These are phyloP conservation scores for Suhomyces atakaporum DNA, from an alignment of 1,139 yeast genomes.

Conservation along the genomic window DNA sequence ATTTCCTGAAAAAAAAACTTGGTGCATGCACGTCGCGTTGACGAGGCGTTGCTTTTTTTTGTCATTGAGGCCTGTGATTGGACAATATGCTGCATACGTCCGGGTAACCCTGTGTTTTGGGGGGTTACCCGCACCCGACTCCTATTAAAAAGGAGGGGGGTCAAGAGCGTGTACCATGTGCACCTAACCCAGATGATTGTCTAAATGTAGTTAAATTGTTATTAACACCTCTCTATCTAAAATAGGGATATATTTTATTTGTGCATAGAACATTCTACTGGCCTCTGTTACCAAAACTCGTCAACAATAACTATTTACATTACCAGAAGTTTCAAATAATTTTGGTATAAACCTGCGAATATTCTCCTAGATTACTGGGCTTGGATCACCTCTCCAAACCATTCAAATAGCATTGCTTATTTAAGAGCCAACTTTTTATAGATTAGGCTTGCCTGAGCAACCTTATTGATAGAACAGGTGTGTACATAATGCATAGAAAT, in stretches of 20 bases:
- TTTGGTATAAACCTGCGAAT: too few relatives aligned
- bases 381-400: too few relatives aligned
- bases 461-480: constrained; percentile 6
- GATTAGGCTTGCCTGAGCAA: constrained; percentile 1
- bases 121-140: constrained; percentile 11
- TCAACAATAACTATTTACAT: background rate
- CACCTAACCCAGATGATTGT: constrained; percentile 3
- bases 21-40: constrained; percentile 5
- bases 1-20: constrained; percentile 6
- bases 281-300: constrained; percentile 3
- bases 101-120: constrained; percentile 6
- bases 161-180: background rate
- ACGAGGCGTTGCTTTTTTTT: constrained; percentile 2
- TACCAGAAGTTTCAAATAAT: too few relatives aligned
- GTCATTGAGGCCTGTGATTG: constrained; percentile 7
- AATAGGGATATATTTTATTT: background rate
- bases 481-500: constrained; percentile 1
- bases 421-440: too few relatives aligned
- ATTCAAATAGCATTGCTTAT: too few relatives aligned
- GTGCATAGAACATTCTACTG: too few relatives aligned
- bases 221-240: constrained; percentile 2
- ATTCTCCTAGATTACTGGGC: background rate
- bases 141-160: constrained; percentile 9
- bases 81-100: background rate
- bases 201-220: background rate